These are phyloP conservation scores for Crithidia fasciculata DNA, from an alignment of 208 protist species.

Conservation along the genomic window DNA sequence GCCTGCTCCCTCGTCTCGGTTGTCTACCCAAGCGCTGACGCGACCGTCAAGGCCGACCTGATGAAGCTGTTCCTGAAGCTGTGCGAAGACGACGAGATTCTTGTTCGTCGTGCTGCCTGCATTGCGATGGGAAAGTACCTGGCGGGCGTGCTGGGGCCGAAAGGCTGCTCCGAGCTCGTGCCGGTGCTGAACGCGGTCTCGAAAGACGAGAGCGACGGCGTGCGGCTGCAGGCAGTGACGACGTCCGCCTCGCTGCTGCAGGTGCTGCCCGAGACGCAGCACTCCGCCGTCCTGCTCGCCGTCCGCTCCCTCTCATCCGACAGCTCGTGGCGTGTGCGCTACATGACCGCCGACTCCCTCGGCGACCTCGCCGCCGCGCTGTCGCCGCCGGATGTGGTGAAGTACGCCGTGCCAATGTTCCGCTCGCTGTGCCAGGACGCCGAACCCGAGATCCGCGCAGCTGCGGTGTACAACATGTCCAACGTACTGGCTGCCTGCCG, in stretches of 20 bases:
- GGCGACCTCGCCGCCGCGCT: conserved; percentile 67
- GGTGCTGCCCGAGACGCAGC: conserved; percentile 84
- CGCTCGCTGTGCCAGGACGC: conserved; percentile 77
- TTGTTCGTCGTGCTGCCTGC: conserved; percentile 96
- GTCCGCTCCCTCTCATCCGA: conserved; percentile 86
- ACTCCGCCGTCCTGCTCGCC: conserved; percentile 78
- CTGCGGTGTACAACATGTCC: conserved; percentile 85
- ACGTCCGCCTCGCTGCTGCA: conserved; percentile 88
- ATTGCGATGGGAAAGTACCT: conserved; percentile 89
- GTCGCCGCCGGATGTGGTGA: conserved; percentile 62
- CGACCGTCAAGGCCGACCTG: conserved; percentile 62
- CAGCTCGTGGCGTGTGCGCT: conserved; percentile 98
- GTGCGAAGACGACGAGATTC: conserved; percentile 97
- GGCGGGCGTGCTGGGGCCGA: conserved; percentile 61
- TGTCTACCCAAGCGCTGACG: conserved; percentile 79
- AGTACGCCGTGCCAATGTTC: conserved; percentile 77
- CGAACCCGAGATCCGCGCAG: conserved; percentile 87
- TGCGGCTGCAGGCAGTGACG: conserved; percentile 96
- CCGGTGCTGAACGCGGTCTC: conserved; percentile 89
- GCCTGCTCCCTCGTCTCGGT: conserved; percentile 93
- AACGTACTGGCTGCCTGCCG: conserved; percentile 63
- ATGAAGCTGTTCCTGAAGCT: conserved; percentile 79
- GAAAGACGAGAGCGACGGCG: conserved; percentile 96
- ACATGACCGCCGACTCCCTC: conserved; percentile 97
- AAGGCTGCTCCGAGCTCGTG: conserved; percentile 85